Percentiles rank a stretch among this genome's conserved stretches.
These are phyloP conservation scores for Coleophoma eucalyptorum DNA, from an alignment of 2,329 filamentous ascomycete genomes.

Conservation along the genomic window DNA sequence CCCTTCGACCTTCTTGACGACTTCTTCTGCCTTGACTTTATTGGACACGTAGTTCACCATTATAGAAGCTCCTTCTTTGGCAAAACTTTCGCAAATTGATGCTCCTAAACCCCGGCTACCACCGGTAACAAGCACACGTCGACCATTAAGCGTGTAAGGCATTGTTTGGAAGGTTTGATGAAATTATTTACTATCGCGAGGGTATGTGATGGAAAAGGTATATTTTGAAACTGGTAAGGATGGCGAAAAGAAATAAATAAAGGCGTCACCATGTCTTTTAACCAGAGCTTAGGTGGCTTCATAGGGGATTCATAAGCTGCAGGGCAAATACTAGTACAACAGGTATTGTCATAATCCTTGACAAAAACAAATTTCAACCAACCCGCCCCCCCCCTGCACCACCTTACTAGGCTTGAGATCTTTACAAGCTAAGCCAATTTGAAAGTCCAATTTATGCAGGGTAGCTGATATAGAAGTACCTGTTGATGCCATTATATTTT, in stretches of 20 bases:
- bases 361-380: neutral
- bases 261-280: neutral
- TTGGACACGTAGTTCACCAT: slow-evolving; percentile 60
- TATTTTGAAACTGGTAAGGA: neutral
- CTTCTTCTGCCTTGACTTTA: slow-evolving; percentile 45
- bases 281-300: neutral
- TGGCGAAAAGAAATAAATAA: neutral
- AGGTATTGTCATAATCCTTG: neutral
- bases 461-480: neutral
- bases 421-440: neutral
- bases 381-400: neutral
- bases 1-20: slow-evolving; percentile 43
- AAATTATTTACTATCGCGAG: neutral
- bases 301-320: neutral
- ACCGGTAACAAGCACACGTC: slow-evolving; percentile 54
- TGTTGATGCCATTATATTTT: neutral
- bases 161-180: slow-evolving; percentile 33
- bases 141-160: slow-evolving; percentile 54
- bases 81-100: slow-evolving; percentile 53
- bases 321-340: neutral
- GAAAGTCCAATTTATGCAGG: neutral
- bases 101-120: slow-evolving; percentile 52
- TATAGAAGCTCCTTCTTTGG: slow-evolving; percentile 54
- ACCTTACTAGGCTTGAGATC: neutral
- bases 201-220: neutral